Evolutionary conservation across 2,329 filamentous ascomycete genomes (phyloP), one percentile per base, ranked within the genome.

Genomic region (Didymella glomerata): DNA sequence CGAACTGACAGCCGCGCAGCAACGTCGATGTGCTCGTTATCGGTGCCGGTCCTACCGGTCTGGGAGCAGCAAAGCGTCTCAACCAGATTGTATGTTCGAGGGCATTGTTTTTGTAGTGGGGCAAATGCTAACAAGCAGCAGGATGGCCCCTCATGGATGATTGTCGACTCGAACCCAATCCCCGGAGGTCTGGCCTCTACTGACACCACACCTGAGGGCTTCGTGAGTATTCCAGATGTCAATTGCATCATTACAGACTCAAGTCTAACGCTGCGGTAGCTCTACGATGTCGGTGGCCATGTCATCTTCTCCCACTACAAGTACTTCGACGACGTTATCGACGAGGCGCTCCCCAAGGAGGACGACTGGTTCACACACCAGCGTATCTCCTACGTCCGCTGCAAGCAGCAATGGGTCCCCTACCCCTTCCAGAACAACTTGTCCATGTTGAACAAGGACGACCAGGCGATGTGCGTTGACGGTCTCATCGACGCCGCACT

Each of bases 341-440:
- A 98, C 79, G 95, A 99, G 85, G 95, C 95, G 52, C 89, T 99
- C 41, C 95, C 95, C 73, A 92, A 92, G 76, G 88, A 93, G 60
- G 90, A 92, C 60, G 95, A 99, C 83, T 99, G 95, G 95, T 98
- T 90, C 83, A 92, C 88, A 67, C 95, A 99, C 84, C 90, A 99
- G 85, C 93, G 95, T 78, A 95, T 99, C 82, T 99, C 95, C 65
- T 99, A 99, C 79, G 94, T 99, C 71, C 93, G 95, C 77, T 97
- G 93, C 90, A 94, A 96, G 88, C 85, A 86, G 68, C 86, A 92
- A 76, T 99, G 95, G 95, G 95, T 99, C 58, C 94, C 95, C 53
- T 99, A 99, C 83, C 95, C 95, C 66, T 97, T 99, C 89, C 95
- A 99, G 85, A 99, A 98, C 88, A 99, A 99, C 85, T 94, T 99